Evolutionary conservation across 2,329 filamentous ascomycete species (phyloP), one percentile per base, ranked within the genome.

Genomic region (Rhinocladiella mackenziei): DNA sequence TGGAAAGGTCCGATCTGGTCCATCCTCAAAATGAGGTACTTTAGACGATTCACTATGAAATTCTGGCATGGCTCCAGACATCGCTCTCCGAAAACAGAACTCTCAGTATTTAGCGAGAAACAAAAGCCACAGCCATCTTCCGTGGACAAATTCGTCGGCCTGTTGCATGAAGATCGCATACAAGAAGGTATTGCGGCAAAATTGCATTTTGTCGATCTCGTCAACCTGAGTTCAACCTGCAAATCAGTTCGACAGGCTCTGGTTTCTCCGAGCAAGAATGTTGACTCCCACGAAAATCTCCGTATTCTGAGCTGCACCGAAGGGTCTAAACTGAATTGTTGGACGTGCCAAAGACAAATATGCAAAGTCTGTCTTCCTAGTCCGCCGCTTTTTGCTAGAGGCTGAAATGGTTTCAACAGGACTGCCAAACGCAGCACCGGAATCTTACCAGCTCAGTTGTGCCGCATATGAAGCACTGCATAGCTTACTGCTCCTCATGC

Each of bases 1-100:
- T 36, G 33, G 33, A 36, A 36, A 20, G 33, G 5, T 5, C 33
- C 33, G 4, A 18, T 8, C 4, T 36, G 33, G 33, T 17, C 33
- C 4, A 36, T 36, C 18, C 17, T 36, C 11, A 15, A 13, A 36
- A 20, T 8, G 8, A 15, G 33, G 9, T 36, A 17, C 17, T 13
- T 18, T 17, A 36, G 19, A 36, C 33, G 33, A 15, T 36, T 5
- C 17, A 36, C 17, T 5, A 10, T 15, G 9, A 36, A 36, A 20
- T 36, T 36, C 13, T 36, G 33, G 33, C 15, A 18, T 17, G 13
- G 33, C 33, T 8, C 15, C 33, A 15, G 13, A 19, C 7, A 4
- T 8, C 7, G 4, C 4, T 9, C 8, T 18, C 7, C 10, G 11
- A 17, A 20, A 15, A 15, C 9, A 4, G 33, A 36, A 13, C 17